These are phyloP conservation scores for Yarrowia galli DNA, from an alignment of 1,139 yeast species.

Conservation along the genomic window DNA sequence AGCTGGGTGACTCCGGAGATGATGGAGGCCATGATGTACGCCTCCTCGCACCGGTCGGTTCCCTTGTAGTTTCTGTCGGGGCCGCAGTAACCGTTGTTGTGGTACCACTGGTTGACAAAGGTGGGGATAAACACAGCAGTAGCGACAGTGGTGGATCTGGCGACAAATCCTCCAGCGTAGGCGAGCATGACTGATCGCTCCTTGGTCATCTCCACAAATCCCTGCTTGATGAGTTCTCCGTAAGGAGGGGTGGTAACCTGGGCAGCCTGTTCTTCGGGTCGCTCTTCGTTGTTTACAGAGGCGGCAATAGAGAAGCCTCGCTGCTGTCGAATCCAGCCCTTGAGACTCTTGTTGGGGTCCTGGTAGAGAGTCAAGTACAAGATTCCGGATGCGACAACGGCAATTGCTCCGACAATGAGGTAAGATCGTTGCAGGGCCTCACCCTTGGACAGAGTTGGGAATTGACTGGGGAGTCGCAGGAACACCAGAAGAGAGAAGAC, in stretches of 20 bases:
- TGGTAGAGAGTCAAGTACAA: constrained; percentile 60
- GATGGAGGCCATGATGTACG: constrained; percentile 70
- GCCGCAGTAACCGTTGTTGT: constrained; percentile 43
- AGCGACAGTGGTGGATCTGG: constrained; percentile 68
- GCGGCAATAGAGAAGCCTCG: constrained; percentile 39
- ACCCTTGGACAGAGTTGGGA: constrained; percentile 54
- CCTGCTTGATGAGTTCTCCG: constrained; percentile 55
- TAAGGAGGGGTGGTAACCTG: constrained; percentile 46
- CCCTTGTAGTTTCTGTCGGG: constrained; percentile 47
- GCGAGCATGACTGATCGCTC: constrained; percentile 57
- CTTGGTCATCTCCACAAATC: constrained; percentile 54
- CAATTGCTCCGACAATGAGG: constrained; percentile 56
- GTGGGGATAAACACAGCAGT: constrained; percentile 70
- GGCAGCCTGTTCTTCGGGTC: constrained; percentile 26
- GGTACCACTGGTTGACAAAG: constrained; percentile 62
- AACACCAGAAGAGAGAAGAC: constrained; percentile 64
- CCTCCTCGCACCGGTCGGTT: constrained; percentile 63
- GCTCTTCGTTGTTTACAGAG: constrained; percentile 19
- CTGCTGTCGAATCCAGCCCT: constrained; percentile 46
- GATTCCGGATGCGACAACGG: constrained; percentile 54
- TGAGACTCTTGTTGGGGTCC: constrained; percentile 51
- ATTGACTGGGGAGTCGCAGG: constrained; percentile 73
- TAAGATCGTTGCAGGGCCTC: constrained; percentile 60
- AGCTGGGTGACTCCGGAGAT: constrained; percentile 71
- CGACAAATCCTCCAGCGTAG: constrained; percentile 67